A percentile compares a stretch with the other conserved stretches of the same genome.
Evolutionary conservation across 1,284 basidiomycete species (phyloP).

Genomic region (Leccinum pallidistipes): DNA sequence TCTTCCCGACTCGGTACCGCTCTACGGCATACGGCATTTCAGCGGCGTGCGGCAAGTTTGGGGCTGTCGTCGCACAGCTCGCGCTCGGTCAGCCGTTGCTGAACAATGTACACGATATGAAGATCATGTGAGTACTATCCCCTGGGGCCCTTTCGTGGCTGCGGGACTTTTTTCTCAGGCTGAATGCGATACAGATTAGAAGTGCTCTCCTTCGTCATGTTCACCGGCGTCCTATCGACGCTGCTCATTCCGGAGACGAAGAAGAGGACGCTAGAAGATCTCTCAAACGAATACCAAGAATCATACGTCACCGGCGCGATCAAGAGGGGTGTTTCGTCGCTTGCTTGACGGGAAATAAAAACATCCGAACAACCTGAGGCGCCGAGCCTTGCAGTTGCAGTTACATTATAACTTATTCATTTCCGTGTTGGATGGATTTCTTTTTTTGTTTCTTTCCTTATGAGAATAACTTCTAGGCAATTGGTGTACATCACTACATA

Average conservation of each 20-base stretch:
- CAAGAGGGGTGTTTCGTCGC: slow-evolving; percentile 15
- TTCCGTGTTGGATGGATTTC: not conserved
- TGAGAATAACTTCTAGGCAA: not conserved
- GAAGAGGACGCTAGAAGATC: slow-evolving; percentile 52
- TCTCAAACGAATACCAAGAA: slow-evolving; percentile 52
- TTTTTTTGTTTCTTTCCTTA: not conserved
- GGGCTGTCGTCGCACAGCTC: slow-evolving; percentile 68
- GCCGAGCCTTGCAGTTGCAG: not conserved
- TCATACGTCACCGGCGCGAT: slow-evolving; percentile 40
- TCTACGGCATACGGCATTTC: slow-evolving; percentile 73
- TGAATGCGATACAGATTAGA: slow-evolving; percentile 35
- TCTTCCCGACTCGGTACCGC: slow-evolving; percentile 74
- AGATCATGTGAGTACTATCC: slow-evolving; percentile 33
- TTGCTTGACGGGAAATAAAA: not conserved
- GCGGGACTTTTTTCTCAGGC: not conserved
- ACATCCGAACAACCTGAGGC: not conserved
- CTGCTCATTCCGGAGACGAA: slow-evolving; percentile 64
- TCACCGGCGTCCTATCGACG: slow-evolving; percentile 59
- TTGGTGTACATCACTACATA: not conserved
- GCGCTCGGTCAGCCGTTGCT: slow-evolving; percentile 45
- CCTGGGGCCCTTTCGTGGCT: accelerated
- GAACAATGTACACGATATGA: slow-evolving; percentile 41
- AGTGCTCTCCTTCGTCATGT: slow-evolving; percentile 57
- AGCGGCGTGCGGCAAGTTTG: slow-evolving; percentile 67
- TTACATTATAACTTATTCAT: not conserved